These are phyloP conservation scores for Backusella liffmaniae DNA, from an alignment of 192 early-diverging fungal genomes.

Conservation along the genomic window DNA sequence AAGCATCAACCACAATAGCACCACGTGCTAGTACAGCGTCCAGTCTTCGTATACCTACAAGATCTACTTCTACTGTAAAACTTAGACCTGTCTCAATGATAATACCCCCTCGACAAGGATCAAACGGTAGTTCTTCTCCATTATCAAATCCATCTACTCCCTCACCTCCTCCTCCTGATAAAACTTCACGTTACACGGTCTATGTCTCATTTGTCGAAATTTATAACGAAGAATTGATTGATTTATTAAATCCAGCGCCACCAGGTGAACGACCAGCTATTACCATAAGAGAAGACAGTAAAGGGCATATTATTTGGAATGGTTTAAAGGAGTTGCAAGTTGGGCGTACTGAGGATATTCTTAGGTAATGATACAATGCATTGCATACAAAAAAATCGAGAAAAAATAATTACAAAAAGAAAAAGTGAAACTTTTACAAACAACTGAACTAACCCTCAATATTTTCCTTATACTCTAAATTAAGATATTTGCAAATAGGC, in stretches of 20 bases:
- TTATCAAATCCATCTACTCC: neutral
- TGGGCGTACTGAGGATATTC: slow-evolving; percentile 61
- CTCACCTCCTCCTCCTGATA: neutral
- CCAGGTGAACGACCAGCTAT: slow-evolving; percentile 57
- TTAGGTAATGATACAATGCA: slow-evolving; percentile 46
- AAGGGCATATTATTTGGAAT: slow-evolving; percentile 81
- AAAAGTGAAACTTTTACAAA: neutral
- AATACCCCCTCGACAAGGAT: slow-evolving; percentile 1
- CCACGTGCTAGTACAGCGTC: neutral
- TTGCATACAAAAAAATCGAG: neutral
- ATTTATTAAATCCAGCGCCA: slow-evolving; percentile 71
- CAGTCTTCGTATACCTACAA: slow-evolving; percentile 5
- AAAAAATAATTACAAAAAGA: neutral
- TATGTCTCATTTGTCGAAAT: slow-evolving; percentile 90
- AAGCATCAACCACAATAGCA: neutral
- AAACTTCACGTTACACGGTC: slow-evolving; percentile 38
- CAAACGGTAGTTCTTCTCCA: neutral
- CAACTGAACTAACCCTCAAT: neutral
- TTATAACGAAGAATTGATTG: slow-evolving; percentile 96
- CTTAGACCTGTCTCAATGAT: slow-evolving; percentile 16
- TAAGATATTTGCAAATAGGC: slow-evolving; percentile 61
- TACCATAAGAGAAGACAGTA: slow-evolving; percentile 79
- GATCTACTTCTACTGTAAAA: slow-evolving; percentile 4
- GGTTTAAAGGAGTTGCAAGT: slow-evolving; percentile 83
- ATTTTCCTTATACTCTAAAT: neutral